Conservation (phyloP, 305 asterid species). For the Fraxinus nigra region DNA sequence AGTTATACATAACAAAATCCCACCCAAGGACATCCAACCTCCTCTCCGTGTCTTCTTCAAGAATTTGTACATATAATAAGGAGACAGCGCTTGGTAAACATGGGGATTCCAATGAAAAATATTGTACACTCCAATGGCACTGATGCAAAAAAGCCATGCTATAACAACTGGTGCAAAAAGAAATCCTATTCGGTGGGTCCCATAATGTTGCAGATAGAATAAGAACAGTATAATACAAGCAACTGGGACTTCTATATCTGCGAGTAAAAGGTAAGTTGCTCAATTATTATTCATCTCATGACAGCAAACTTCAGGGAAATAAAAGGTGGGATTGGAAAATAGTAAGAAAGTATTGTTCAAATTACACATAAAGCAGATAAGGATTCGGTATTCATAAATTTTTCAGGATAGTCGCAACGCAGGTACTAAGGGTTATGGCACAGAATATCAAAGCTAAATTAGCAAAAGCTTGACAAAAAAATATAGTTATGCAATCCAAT, state of each 20-base stretch:
- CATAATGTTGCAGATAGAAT: slow-evolving; percentile 81
- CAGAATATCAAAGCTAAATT: not conserved
- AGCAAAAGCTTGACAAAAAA: not conserved
- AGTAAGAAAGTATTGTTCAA: not conserved
- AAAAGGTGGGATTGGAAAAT: not conserved
- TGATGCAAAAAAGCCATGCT: slow-evolving; percentile 88
- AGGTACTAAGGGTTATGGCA: not conserved
- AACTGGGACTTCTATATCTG: slow-evolving; percentile 85
- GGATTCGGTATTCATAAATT: not conserved
- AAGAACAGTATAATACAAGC: slow-evolving; percentile 73
- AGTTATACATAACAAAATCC: slow-evolving; percentile 83
- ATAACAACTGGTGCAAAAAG: slow-evolving; percentile 83
- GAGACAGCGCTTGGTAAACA: slow-evolving; percentile 83
- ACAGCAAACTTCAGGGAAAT: not conserved
- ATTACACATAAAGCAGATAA: not conserved
- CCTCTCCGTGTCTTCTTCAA: slow-evolving; percentile 67
- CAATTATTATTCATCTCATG: not conserved
- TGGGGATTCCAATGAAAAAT: slow-evolving; percentile 77
- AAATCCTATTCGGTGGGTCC: slow-evolving; percentile 80
- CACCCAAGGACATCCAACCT: slow-evolving; percentile 95
- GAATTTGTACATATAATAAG: slow-evolving; percentile 93
- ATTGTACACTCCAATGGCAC: slow-evolving; percentile 82
- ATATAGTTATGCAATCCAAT: not conserved
- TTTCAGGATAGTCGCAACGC: not conserved
- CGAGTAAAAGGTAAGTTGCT: slow-evolving; percentile 5